Evolutionary conservation across 495 filamentous ascomycete species (phyloP).

Genomic region (Neurospora sp.): DNA sequence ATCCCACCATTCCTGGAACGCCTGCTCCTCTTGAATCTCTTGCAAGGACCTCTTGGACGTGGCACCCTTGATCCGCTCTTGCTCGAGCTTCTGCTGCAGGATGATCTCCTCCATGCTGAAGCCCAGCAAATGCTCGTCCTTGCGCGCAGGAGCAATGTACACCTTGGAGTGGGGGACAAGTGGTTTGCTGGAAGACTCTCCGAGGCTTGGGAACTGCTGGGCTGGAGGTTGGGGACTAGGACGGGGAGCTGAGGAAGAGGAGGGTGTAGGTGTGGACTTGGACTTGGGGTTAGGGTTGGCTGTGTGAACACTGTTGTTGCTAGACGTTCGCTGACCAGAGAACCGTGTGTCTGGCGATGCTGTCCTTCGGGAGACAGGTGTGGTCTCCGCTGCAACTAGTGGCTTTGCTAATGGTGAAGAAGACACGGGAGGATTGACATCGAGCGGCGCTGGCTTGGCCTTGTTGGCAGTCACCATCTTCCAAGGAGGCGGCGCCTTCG

Average conservation of each 20-base stretch:
- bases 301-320: constrained; percentile 1
- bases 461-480: constrained; percentile 37
- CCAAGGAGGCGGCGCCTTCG: constrained; percentile 57
- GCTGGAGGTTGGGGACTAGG: constrained; percentile 5
- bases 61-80: constrained; percentile 73
- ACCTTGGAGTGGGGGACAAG: constrained; percentile 41
- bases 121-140: constrained; percentile 49
- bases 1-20: constrained; percentile 98
- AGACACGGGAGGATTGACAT: constrained; percentile 31
- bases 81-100: constrained; percentile 73
- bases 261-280: constrained; percentile 2
- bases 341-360: constrained; percentile 48
- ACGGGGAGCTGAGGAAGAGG: constrained; percentile 2
- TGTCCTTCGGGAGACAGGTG: constrained; percentile 28
- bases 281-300: constrained; percentile 1
- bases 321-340: constrained; percentile 33
- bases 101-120: constrained; percentile 83
- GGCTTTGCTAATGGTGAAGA: constrained; percentile 33
- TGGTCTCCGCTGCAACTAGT: constrained; percentile 24
- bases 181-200: constrained; percentile 5
- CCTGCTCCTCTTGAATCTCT: constrained; percentile 93
- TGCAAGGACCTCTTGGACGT: constrained; percentile 73
- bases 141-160: constrained; percentile 33
- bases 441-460: constrained; percentile 15
- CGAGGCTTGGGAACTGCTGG: background rate